Base-by-base conservation (phyloP, 2,329 filamentous ascomycete species). In the Annulohypoxylon truncatum region DNA sequence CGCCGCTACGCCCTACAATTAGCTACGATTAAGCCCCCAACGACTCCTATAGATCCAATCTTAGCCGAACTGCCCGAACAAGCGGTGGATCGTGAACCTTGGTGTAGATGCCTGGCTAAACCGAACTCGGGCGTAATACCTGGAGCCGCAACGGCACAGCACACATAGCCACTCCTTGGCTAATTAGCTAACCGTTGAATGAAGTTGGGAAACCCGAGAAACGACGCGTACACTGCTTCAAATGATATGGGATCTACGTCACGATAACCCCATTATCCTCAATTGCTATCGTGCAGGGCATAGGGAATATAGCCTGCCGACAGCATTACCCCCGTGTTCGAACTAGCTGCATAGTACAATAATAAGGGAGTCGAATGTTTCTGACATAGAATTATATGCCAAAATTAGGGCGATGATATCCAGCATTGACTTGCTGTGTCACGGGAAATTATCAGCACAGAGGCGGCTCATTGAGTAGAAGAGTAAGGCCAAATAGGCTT, bases 141-240 rank as follows among this genome's bases (percentile, higher is more conserved):
- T 54, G 20, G 58, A 61, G 44, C 58, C 51, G 58, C 42, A 48
- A 48, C 29, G 29, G 46, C 50, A 55, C 42, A 61, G 51, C 33
- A 33, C 3, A n/a, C 42, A 51, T 18, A 62, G 59, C 59, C 59
- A 50, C 42, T 15, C 12, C 6, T 28, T 35, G 13, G 28, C 31
- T 18, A 15, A 9, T 26, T n/a, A 13, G 24, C n/a, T n/a, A n/a
- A n/a, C n/a, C n/a, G n/a, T n/a, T n/a, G n/a, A n/a, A n/a, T n/a
- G n/a, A n/a, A n/a, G n/a, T n/a, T n/a, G n/a, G n/a, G n/a, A n/a
- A n/a, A n/a, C n/a, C n/a, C n/a, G n/a, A n/a, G n/a, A n/a, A n/a
- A n/a, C n/a, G n/a, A n/a, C n/a, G n/a, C n/a, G n/a, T n/a, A n/a
- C 54, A 4, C 26, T 28, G 26, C 42, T 22, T 33, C 10, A 47